phyloP scores from a whole-genome alignment of 495 filamentous ascomycete species.

The Aspergillus panamensis region DNA sequence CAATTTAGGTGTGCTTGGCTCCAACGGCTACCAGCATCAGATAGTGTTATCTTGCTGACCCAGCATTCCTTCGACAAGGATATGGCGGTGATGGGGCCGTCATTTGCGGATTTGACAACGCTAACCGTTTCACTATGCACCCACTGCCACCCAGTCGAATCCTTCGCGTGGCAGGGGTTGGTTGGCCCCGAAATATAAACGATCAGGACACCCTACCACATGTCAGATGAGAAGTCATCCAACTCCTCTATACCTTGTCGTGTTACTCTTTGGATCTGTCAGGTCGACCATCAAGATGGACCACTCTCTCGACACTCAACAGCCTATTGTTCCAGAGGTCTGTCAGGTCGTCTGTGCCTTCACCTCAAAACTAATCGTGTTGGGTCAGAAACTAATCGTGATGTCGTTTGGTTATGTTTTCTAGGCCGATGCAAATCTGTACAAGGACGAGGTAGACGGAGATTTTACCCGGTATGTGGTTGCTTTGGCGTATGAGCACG shows the following conservation, averaged over 20 bases:
- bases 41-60: neutral
- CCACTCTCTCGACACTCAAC: neutral
- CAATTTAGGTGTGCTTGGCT: neutral
- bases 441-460: conserved; percentile 9
- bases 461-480: conserved; percentile 10
- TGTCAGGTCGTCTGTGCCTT: neutral
- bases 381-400: neutral
- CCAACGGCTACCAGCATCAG: neutral
- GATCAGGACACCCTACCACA: conserved; percentile 1
- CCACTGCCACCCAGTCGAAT: neutral
- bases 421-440: conserved; percentile 11
- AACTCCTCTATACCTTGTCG: neutral
- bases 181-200: conserved; percentile 11
- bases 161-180: conserved; percentile 12
- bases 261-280: conserved; percentile 4
- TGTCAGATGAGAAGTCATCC: neutral
- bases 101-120: neutral
- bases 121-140: neutral
- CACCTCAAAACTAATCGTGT: neutral
- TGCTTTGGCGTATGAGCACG: neutral
- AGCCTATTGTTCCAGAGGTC: conserved; percentile 15
- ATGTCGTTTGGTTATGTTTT: neutral
- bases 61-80: neutral
- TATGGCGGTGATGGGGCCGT: neutral
- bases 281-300: conserved; percentile 7